Conservation (phyloP, 768 basidiomycete species). For the Saitozyma podzolica region DNA sequence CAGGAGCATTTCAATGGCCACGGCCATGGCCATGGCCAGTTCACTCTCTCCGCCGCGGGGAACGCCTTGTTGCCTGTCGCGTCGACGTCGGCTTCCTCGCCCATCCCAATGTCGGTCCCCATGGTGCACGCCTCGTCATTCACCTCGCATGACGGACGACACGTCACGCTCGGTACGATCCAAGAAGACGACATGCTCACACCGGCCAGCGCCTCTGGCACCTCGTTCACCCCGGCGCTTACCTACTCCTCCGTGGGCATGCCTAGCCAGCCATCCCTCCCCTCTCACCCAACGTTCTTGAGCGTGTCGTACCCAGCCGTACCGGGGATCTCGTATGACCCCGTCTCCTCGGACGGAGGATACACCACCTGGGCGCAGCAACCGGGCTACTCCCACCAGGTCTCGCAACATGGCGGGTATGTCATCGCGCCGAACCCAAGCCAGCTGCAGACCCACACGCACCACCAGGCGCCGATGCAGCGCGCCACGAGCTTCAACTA, state of each 20-base stretch:
- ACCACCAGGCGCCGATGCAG: neutral
- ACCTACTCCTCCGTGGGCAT: constrained; percentile 8
- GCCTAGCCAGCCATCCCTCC: constrained; percentile 15
- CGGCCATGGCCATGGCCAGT: too few species aligned
- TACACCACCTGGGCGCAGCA: too few species aligned
- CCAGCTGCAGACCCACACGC: constrained; percentile 1
- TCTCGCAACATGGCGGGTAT: too few species aligned
- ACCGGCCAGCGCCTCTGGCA: neutral
- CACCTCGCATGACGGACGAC: neutral
- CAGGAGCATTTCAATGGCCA: neutral
- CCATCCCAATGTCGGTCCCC: too few species aligned
- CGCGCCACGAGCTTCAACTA: neutral
- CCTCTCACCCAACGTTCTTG: constrained; percentile 25
- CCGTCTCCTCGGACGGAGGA: constrained; percentile 14
- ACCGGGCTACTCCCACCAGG: neutral
- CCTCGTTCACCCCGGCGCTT: neutral
- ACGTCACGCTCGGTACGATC: constrained; percentile 3
- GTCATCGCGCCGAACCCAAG: too few species aligned
- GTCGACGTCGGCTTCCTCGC: too few species aligned
- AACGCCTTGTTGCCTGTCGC: too few species aligned
- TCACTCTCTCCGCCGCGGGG: too few species aligned
- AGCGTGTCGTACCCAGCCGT: constrained; percentile 23
- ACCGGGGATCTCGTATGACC: constrained; percentile 15
- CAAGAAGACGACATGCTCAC: constrained; percentile 1
- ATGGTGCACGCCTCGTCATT: too few species aligned